Evolutionary conservation across 768 basidiomycete species (phyloP).

Genomic region (Leccinum rimulosum): DNA sequence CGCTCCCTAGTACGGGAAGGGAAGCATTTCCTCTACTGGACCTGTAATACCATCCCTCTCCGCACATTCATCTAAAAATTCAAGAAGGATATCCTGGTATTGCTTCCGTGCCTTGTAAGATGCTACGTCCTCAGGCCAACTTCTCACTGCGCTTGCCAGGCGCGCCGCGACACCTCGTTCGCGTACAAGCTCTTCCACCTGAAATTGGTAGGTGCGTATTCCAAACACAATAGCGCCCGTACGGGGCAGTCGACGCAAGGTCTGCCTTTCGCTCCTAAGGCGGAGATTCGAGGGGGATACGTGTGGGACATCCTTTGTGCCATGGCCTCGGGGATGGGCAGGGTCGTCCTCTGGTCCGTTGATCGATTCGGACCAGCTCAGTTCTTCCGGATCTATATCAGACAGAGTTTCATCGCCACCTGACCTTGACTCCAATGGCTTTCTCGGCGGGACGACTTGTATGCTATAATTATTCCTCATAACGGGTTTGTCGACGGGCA

Average conservation of each 20-base stretch:
- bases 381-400: conserved; percentile 59
- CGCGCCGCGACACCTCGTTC: conserved; percentile 64
- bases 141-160: conserved; percentile 61
- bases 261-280: conserved; percentile 69
- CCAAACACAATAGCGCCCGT: conserved; percentile 71
- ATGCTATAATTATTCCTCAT: conserved; percentile 67
- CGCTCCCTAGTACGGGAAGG: conserved; percentile 20
- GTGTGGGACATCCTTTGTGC: conserved; percentile 2
- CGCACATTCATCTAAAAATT: conserved; percentile 25
- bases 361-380: conserved; percentile 58
- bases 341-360: conserved; percentile 55
- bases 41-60: conserved; percentile 17
- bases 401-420: conserved; percentile 13
- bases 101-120: conserved; percentile 25
- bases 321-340: conserved; percentile 21
- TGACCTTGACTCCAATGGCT: neutral
- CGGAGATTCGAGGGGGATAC: conserved; percentile 45
- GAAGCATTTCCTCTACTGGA: conserved; percentile 12
- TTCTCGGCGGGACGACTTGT: conserved; percentile 33
- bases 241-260: conserved; percentile 58
- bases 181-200: conserved; percentile 47
- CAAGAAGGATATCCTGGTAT: conserved; percentile 24
- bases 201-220: conserved; percentile 64
- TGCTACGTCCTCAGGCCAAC: conserved; percentile 66
- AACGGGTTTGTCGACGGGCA: conserved; percentile 69